phyloP scores from a whole-genome alignment of 345 rosid species.

The Eucalyptus sp. region DNA sequence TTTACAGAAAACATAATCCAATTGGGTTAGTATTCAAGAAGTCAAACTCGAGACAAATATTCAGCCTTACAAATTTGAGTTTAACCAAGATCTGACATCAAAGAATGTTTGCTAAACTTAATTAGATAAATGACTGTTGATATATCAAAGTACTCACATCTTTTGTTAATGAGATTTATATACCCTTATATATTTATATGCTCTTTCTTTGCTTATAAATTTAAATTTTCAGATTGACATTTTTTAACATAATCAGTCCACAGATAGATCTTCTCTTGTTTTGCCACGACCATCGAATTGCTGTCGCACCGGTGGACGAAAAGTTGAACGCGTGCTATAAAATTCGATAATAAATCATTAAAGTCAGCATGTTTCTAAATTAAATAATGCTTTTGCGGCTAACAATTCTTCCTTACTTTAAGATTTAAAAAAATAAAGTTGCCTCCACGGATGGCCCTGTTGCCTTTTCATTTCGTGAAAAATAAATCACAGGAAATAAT shows the following conservation, averaged over 20 bases:
- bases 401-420: neutral
- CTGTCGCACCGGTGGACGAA: neutral
- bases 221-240: neutral
- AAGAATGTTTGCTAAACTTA: neutral
- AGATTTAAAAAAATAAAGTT: neutral
- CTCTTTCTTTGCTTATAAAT: neutral
- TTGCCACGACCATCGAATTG: neutral
- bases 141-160: neutral
- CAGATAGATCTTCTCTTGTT: neutral
- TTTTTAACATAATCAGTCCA: neutral
- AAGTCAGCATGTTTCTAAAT: neutral
- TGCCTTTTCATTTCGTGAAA: neutral
- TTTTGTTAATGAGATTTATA: accelerated
- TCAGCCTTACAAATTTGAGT: neutral
- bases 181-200: neutral
- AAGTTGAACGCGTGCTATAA: neutral
- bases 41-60: neutral
- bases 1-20: neutral
- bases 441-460: neutral
- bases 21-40: neutral
- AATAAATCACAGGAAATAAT: neutral
- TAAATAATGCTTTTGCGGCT: neutral
- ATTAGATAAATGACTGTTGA: neutral
- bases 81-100: accelerated
- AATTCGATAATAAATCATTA: neutral